These are phyloP conservation scores for Neopestalotiopsis rosae DNA, from an alignment of 2,329 filamentous ascomycete genomes.

Conservation along the genomic window DNA sequence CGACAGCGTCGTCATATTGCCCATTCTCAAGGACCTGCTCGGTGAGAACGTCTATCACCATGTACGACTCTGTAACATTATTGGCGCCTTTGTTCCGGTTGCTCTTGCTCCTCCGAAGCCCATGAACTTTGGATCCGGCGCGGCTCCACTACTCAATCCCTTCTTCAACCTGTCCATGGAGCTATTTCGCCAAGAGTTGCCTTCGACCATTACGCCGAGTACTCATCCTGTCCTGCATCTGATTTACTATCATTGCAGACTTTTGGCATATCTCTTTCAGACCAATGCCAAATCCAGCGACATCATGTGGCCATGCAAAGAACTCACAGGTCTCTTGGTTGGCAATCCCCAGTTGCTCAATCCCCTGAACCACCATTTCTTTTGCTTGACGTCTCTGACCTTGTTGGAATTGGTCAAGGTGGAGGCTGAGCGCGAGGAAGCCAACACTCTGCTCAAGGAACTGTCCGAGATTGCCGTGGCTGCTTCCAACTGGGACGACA, in stretches of 20 bases:
- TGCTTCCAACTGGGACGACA: conserved; percentile 61
- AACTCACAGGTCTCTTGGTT: conserved; percentile 63
- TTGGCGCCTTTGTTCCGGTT: conserved; percentile 59
- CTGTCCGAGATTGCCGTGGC: conserved; percentile 59
- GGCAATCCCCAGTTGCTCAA: conserved; percentile 59
- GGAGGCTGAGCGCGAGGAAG: conserved; percentile 62
- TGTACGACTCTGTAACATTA: conserved; percentile 63
- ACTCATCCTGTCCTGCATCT: conserved; percentile 65
- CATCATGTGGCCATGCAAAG: conserved; percentile 64
- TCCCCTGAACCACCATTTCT: conserved; percentile 72
- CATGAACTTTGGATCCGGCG: conserved; percentile 45
- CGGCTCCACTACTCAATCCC: conserved; percentile 49
- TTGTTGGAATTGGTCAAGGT: conserved; percentile 64
- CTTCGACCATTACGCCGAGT: conserved; percentile 57
- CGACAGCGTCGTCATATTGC: conserved; percentile 62
- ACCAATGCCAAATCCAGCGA: conserved; percentile 60
- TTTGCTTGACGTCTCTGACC: conserved; percentile 63
- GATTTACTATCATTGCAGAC: conserved; percentile 72
- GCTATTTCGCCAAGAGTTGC: conserved; percentile 69
- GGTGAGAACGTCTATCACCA: conserved; percentile 70
- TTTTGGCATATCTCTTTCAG: conserved; percentile 67
- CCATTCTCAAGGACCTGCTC: conserved; percentile 63
- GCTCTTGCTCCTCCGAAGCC: conserved; percentile 48
- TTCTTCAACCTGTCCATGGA: conserved; percentile 65
- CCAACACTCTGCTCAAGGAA: conserved; percentile 58